Evolutionary conservation across 768 basidiomycete genomes (phyloP).

Genomic region (Guyanaporus albipodus): DNA sequence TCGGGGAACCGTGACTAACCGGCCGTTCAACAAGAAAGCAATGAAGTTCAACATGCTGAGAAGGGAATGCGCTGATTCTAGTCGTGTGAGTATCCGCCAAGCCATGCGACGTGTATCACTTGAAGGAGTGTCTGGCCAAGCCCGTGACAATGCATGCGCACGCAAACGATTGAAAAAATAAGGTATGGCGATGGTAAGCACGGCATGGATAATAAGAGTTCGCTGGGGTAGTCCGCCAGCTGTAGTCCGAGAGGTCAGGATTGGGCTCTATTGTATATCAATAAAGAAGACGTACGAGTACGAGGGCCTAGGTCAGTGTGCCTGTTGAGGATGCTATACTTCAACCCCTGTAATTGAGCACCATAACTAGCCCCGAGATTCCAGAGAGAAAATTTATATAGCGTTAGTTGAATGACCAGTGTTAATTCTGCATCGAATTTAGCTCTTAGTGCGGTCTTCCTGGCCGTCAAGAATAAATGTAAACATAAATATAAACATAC

Average conservation of each 20-base stretch:
- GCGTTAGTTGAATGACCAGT: slow-evolving; percentile 61
- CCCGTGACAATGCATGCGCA: slow-evolving; percentile 68
- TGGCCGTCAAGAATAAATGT: slow-evolving; percentile 14
- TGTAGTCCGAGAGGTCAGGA: slow-evolving; percentile 24
- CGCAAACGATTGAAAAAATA: slow-evolving; percentile 78
- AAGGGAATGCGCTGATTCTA: slow-evolving; percentile 65
- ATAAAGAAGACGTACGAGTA: slow-evolving; percentile 21
- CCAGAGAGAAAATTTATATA: slow-evolving; percentile 86
- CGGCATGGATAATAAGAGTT: slow-evolving; percentile 61
- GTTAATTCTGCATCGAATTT: slow-evolving; percentile 72
- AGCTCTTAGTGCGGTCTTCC: slow-evolving; percentile 53
- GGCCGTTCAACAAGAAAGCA: slow-evolving; percentile 81
- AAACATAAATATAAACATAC: slow-evolving; percentile 40
- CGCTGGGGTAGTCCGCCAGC: slow-evolving; percentile 64
- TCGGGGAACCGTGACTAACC: slow-evolving; percentile 43
- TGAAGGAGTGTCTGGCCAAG: slow-evolving; percentile 90
- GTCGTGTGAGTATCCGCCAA: slow-evolving; percentile 63
- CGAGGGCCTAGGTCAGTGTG: slow-evolving; percentile 4
- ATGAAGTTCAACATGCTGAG: slow-evolving; percentile 73
- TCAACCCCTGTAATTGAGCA: slow-evolving; percentile 74
- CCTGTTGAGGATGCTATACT: slow-evolving; percentile 41
- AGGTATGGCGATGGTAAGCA: slow-evolving; percentile 69
- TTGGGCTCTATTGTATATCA: not conserved
- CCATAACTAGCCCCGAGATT: slow-evolving; percentile 78
- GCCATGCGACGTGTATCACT: slow-evolving; percentile 67